Conservation (phyloP, 2,329 filamentous ascomycete genomes). For the Zalaria sp. region DNA sequence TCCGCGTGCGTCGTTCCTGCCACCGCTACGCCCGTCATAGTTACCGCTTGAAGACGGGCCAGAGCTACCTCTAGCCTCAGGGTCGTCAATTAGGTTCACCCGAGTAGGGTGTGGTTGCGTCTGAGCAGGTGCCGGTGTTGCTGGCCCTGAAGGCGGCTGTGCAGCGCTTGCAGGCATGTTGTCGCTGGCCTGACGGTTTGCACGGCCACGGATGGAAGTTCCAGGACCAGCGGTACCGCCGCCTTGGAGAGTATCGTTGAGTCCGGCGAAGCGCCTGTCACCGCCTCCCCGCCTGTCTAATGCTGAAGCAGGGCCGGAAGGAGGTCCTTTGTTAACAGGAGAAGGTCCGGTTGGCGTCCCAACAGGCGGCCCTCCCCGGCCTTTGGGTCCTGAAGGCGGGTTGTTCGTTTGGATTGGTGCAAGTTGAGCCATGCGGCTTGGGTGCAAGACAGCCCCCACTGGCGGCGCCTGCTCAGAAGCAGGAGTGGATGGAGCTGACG, state of each 20-base stretch:
- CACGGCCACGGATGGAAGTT: slow-evolving; percentile 4
- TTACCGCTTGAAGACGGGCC: not conserved
- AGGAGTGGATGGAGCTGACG: slow-evolving; percentile 14
- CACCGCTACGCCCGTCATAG: not conserved
- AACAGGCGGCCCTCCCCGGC: slow-evolving; percentile 7
- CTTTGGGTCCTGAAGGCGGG: slow-evolving; percentile 12
- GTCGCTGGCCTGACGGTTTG: not conserved
- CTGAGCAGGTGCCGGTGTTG: not conserved
- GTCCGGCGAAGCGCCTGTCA: slow-evolving; percentile 17
- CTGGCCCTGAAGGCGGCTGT: not conserved
- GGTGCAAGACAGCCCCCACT: slow-evolving; percentile 11
- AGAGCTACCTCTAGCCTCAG: not conserved
- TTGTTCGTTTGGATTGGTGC: slow-evolving; percentile 11
- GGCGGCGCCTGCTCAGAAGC: slow-evolving; percentile 10
- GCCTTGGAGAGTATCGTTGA: slow-evolving; percentile 7
- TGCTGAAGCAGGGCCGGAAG: slow-evolving; percentile 15
- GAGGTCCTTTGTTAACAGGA: slow-evolving; percentile 11
- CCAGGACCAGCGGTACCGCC: slow-evolving; percentile 1
- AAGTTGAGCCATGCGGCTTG: slow-evolving; percentile 13
- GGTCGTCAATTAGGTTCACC: slow-evolving; percentile 1
- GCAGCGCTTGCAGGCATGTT: not conserved
- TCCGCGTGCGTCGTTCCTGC: not conserved
- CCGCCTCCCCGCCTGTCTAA: slow-evolving; percentile 6
- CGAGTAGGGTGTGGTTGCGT: slow-evolving; percentile 1
- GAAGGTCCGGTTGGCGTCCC: slow-evolving; percentile 16